Evolutionary conservation across 2,329 filamentous ascomycete genomes (phyloP), one percentile per base, ranked within the genome.

Genomic region (Endothia cerciana): DNA sequence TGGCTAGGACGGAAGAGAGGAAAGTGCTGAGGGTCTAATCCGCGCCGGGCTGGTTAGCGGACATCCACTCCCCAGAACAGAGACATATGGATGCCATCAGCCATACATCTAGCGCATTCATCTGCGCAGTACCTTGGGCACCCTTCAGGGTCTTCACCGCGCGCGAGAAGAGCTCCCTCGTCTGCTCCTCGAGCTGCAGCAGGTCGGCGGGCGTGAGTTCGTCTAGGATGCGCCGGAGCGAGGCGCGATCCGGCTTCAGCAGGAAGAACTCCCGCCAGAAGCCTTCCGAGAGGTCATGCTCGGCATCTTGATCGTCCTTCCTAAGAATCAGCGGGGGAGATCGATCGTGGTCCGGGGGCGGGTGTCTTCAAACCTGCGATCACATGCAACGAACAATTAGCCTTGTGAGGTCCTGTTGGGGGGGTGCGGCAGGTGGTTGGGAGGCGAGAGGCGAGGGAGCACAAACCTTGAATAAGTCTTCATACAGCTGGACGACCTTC

Each of bases 251-350:
- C 28, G 94, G 94, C 69, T 89, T 89, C 66, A 97, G 83, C 45
- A 99, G 85, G 77, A 99, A 99, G 80, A 99, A 93, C 78, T 97
- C 95, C 71, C 88, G 86, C 95, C 95, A 99, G 80, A 97, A 99
- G 53, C 93, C 94, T 68, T 97, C 93, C 0, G 92, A 87, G 69
- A 90, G 90, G 36, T 88, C 85, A 68, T 91, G 85, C 63, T 88
- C 85, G 70, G 90, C 87, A 80, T 91, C 61, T 66, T 68, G 64
- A 33, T 65, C 63, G 49, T 65, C 64, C 66, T 68, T 65, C 40
- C 40, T 25, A 41, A 53, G 51, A 22, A 58, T 65, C 63, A 65
- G 63, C 40, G 66, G n/a, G 57, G 53, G 41, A 56, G 60, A 38
- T 53, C 33, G 33, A 28, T 68, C 45, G 36, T 60, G 3, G 22